A percentile compares a stretch with the other conserved stretches of the same genome.
phyloP scores from a whole-genome alignment of 495 filamentous ascomycete species.

The Collariella sp. region DNA sequence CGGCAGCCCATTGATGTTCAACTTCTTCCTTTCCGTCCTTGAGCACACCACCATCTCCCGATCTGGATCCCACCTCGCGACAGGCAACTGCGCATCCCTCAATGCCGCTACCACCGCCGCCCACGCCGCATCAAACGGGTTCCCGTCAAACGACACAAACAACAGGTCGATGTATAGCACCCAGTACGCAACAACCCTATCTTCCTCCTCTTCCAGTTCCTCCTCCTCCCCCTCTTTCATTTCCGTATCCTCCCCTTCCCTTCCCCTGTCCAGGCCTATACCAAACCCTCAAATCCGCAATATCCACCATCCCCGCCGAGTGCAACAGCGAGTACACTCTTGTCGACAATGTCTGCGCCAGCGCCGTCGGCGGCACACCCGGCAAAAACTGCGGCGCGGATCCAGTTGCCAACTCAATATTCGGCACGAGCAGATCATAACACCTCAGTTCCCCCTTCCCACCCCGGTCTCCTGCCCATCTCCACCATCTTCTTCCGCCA shows the following conservation, averaged over 20 bases:
- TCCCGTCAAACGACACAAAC: conserved; percentile 84
- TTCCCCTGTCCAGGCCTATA: conserved; percentile 43
- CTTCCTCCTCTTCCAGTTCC: conserved; percentile 28
- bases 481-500: conserved; percentile 7
- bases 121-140: conserved; percentile 87
- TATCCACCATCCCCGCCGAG: conserved; percentile 51
- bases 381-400: conserved; percentile 79
- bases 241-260: conserved; percentile 19
- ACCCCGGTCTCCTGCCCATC: conserved; percentile 11
- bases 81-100: conserved; percentile 65
- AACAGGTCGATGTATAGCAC: conserved; percentile 86
- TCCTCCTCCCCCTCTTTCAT: conserved; percentile 40
- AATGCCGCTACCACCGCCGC: conserved; percentile 75
- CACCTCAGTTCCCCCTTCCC: conserved; percentile 39
- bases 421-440: conserved; percentile 77
- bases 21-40: conserved; percentile 40
- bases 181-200: conserved; percentile 78
- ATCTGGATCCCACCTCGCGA: conserved; percentile 79
- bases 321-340: conserved; percentile 68
- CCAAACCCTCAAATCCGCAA: conserved; percentile 60
- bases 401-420: conserved; percentile 82
- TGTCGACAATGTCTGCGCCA: conserved; percentile 76
- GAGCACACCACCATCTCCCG: conserved; percentile 69
- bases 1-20: conserved; percentile 54
- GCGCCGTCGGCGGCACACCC: conserved; percentile 64